Evolutionary conservation across 345 rosid genomes (phyloP).

Genomic region (Geranium rotundifolium): DNA sequence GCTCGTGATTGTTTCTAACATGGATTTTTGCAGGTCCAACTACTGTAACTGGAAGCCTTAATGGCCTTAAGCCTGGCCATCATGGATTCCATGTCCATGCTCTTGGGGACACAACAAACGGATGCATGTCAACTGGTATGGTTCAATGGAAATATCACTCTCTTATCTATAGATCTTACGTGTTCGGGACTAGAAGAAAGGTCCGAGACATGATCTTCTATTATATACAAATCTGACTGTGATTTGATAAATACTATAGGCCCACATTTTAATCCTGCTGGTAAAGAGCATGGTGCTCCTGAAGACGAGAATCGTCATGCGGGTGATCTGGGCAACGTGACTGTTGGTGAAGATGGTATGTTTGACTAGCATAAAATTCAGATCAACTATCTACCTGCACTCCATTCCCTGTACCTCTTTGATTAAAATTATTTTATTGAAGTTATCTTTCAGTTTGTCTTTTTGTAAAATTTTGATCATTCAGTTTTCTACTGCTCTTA

Average conservation of each 20-base stretch:
- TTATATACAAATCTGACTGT: neutral
- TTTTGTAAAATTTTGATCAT: neutral
- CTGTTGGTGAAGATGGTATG: slow-evolving; percentile 80
- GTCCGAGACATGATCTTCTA: neutral
- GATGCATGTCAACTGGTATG: slow-evolving; percentile 98
- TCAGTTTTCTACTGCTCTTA: neutral
- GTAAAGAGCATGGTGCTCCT: slow-evolving; percentile 90
- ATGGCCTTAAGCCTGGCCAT: slow-evolving; percentile 90
- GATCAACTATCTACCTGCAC: no score
- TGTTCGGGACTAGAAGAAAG: neutral
- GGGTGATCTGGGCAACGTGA: slow-evolving; percentile 85
- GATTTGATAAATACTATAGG: slow-evolving; percentile 30
- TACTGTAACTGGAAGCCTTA: slow-evolving; percentile 59
- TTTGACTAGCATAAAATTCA: no score
- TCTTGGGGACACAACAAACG: slow-evolving; percentile 94
- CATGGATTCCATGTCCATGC: slow-evolving; percentile 97
- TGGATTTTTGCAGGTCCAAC: slow-evolving; percentile 41
- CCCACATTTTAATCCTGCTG: slow-evolving; percentile 79
- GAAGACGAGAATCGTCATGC: slow-evolving; percentile 85
- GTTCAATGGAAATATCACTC: neutral
- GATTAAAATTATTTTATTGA: neutral
- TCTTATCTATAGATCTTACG: neutral
- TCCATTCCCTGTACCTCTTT: neutral
- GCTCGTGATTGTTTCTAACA: neutral
- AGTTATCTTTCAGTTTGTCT: neutral